Conservation (phyloP, 768 basidiomycete genomes). For the Gloeostereum incarnatum region DNA sequence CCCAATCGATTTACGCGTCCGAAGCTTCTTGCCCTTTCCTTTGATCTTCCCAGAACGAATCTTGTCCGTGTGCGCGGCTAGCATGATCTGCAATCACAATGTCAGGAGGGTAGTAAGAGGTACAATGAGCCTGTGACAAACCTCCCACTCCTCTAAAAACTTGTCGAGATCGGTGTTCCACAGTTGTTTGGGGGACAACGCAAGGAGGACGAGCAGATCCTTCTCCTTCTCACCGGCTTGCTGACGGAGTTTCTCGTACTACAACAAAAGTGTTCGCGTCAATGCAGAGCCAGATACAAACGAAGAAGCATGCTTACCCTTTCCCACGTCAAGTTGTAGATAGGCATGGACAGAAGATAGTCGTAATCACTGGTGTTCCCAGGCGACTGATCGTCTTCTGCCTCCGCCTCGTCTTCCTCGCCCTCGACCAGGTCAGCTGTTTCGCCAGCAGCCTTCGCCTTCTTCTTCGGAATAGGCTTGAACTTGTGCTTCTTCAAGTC, state of each 20-base stretch:
- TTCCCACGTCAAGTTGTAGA: slow-evolving; percentile 91
- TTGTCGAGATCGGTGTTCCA: slow-evolving; percentile 87
- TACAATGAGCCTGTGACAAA: slow-evolving; percentile 31
- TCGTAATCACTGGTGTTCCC: slow-evolving; percentile 66
- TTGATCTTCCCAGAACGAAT: slow-evolving; percentile 30
- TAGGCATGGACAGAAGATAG: slow-evolving; percentile 91
- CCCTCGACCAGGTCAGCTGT: slow-evolving; percentile 47
- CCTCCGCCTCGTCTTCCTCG: slow-evolving; percentile 42
- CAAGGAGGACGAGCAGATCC: slow-evolving; percentile 71
- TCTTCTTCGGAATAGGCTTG: slow-evolving; percentile 82
- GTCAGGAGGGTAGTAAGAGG: no score
- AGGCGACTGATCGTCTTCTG: slow-evolving; percentile 27
- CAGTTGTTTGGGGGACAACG: slow-evolving; percentile 69
- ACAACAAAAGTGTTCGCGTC: slow-evolving; percentile 5
- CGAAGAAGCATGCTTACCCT: slow-evolving; percentile 41
- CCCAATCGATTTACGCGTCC: slow-evolving; percentile 41
- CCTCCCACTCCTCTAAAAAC: slow-evolving; percentile 83
- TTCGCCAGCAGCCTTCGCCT: slow-evolving; percentile 61
- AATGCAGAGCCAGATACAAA: not conserved
- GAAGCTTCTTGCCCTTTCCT: slow-evolving; percentile 31
- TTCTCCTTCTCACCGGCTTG: slow-evolving; percentile 77
- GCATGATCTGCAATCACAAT: slow-evolving; percentile 1
- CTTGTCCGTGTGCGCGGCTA: slow-evolving; percentile 35
- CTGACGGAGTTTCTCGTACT: slow-evolving; percentile 79
- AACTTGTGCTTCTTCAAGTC: slow-evolving; percentile 83